Evolutionary conservation across 2,329 filamentous ascomycete species (phyloP), one percentile per base, ranked within the genome.

Genomic region (Phaeophleospora eucalypticola): DNA sequence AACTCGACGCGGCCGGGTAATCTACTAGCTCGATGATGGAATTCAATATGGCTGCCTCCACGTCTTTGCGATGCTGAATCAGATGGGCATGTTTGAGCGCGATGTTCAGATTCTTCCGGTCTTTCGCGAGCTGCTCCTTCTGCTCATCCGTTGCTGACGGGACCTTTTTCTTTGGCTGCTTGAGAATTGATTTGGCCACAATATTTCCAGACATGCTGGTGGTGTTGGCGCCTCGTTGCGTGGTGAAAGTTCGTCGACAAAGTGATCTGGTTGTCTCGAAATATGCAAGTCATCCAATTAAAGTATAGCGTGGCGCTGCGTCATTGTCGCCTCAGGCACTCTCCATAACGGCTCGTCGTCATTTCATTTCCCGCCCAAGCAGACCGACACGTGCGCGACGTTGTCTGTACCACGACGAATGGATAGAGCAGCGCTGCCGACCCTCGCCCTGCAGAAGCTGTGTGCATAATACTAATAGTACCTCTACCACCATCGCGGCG

Each of bases 31-130:
- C 72, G 58, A 95, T 78, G 51, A 91, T 81, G 59, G 78, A 76
- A 55, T 83, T 76, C 46, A 90, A 76, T 54, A 96, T 91, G 53
- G 82, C 71, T 33, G 79, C 71, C 69, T 95, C 85, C 55, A 87
- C 77, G 40, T 86, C 81, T 67, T 91, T 94, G 62, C 86, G 87
- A 58, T 87, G 78, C 68, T 95, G 86, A 42, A 96, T 82, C 45
- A 88, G 80, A 57, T 79, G 79, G 35, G 91, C 91, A 72, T 96
- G 89, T 61, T 89, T 81, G 49, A 93, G 71, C 41, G 89, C 91
- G 46, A 88, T 78, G 49, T 84, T 78, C n/a, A 71, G 68, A 58
- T 75, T 70, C 57, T 67, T 66, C 48, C 65, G 61, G 62, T 70
- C 59, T 58, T 62, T 53, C 32, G 63, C 58, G 4, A 52, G 49